A percentile compares a stretch with the other conserved stretches of the same genome.
These are phyloP conservation scores for Talaromyces marneffei DNA, from an alignment of 2,329 filamentous ascomycete genomes.

Conservation along the genomic window DNA sequence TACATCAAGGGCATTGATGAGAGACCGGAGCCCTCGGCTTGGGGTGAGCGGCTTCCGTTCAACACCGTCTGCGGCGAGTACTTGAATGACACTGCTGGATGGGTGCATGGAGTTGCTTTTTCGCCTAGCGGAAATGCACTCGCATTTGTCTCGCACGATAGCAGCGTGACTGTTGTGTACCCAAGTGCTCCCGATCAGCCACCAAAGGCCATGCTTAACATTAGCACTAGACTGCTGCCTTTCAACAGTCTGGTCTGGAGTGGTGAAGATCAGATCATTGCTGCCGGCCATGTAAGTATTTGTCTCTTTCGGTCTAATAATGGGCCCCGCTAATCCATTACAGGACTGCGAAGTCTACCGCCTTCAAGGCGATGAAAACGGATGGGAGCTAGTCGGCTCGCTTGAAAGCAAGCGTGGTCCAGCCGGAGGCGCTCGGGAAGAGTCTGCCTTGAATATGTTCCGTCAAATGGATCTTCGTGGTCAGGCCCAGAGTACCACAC, in stretches of 20 bases:
- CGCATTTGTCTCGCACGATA: slow-evolving; percentile 91
- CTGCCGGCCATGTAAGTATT: slow-evolving; percentile 71
- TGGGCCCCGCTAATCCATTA: not conserved
- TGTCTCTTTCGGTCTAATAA: not conserved
- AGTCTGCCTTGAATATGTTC: slow-evolving; percentile 97
- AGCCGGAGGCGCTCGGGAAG: slow-evolving; percentile 62
- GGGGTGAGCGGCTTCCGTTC: slow-evolving; percentile 94
- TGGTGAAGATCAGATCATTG: slow-evolving; percentile 85
- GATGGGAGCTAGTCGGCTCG: slow-evolving; percentile 79
- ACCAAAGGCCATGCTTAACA: slow-evolving; percentile 80
- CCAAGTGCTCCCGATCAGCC: slow-evolving; percentile 85
- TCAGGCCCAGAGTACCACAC: slow-evolving; percentile 83
- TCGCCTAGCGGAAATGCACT: slow-evolving; percentile 89
- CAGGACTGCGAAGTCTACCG: slow-evolving; percentile 78
- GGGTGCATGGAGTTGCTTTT: slow-evolving; percentile 91
- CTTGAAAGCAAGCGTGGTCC: slow-evolving; percentile 65
- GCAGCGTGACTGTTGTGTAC: slow-evolving; percentile 94
- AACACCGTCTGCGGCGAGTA: slow-evolving; percentile 98
- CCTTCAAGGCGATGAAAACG: slow-evolving; percentile 68
- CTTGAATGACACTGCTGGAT: slow-evolving; percentile 91
- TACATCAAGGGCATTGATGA: slow-evolving; percentile 94
- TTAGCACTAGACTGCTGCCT: slow-evolving; percentile 83
- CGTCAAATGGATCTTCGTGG: slow-evolving; percentile 97
- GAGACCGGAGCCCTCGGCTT: slow-evolving; percentile 76
- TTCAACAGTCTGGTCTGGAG: slow-evolving; percentile 94